These are phyloP conservation scores for Monosporascus sp. DNA, from an alignment of 2,329 filamentous ascomycete genomes.

Conservation along the genomic window DNA sequence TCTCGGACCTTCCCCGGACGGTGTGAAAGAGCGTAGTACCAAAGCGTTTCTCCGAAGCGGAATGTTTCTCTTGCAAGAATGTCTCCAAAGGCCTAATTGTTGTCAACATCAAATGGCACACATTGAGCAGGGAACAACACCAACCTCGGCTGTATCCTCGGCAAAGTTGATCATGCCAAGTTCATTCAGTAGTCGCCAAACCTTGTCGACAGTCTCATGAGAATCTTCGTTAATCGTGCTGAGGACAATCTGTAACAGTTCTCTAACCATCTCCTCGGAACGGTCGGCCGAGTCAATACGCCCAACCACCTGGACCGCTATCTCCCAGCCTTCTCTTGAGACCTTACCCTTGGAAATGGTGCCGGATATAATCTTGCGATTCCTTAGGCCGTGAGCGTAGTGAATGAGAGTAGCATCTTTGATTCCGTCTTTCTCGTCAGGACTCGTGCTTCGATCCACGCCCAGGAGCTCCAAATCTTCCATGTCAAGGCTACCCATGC, in stretches of 20 bases:
- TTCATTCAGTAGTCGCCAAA: constrained; percentile 72
- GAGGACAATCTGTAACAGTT: constrained; percentile 66
- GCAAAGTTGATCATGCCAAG: constrained; percentile 76
- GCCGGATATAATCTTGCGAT: constrained; percentile 44
- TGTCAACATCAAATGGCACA: constrained; percentile 17
- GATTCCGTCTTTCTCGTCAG: constrained; percentile 57
- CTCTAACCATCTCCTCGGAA: constrained; percentile 68
- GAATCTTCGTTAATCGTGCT: constrained; percentile 58
- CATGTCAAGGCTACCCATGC: constrained; percentile 66
- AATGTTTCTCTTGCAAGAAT: constrained; percentile 66
- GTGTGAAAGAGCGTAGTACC: constrained; percentile 88
- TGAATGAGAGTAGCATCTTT: constrained; percentile 74
- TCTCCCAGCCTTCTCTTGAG: constrained; percentile 74
- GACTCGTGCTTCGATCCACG: constrained; percentile 49
- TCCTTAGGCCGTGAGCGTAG: constrained; percentile 67
- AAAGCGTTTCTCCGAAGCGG: constrained; percentile 78
- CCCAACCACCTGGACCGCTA: constrained; percentile 77
- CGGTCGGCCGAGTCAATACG: constrained; percentile 69
- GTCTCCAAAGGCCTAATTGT: constrained; percentile 75
- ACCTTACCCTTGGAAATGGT: constrained; percentile 25
- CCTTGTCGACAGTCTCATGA: constrained; percentile 69
- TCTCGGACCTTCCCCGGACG: constrained; percentile 73
- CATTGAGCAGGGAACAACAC: constrained; percentile 21
- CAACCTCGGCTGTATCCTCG: constrained; percentile 75
- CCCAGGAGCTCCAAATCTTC: constrained; percentile 82